Base-by-base conservation (phyloP, 345 rosid species). In the Eucalyptus regnans region DNA sequence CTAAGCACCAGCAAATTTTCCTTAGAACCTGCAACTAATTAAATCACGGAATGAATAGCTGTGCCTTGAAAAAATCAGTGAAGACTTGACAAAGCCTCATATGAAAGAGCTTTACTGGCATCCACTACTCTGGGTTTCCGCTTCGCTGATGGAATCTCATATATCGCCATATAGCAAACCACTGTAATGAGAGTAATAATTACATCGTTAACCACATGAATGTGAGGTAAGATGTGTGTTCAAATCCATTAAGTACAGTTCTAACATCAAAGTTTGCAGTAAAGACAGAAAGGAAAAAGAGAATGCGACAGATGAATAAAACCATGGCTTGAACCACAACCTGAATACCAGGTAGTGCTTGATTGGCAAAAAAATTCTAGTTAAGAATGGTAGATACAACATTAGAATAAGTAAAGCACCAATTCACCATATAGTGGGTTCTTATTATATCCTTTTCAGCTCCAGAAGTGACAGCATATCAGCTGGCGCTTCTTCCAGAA, bases 401-500 rank as follows among this genome's bases (percentile, higher is more conserved):
- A 58, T 58, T 11, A 56, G 66, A 60, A 60, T 12, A 62, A 62
- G 68, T 29, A 62, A 62, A 27, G n/a, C 68, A 62, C 33, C 4
- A 29, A 0, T 62, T 84, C 90, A 95, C 99, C 99, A 89, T 86
- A 97, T 97, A 96, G 95, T 95, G 62, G 94, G 89, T 92, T 97
- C 98, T 92, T 95, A 95, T 92, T 97, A 96, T 44, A 96, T 94
- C 43, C 92, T 90, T 93, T 95, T 96, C 89, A 96, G 91, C 90
- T 95, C 96, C 93, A 95, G 88, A 58, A 96, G 88, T 6, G 97
- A 93, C 58, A 95, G 99, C 81, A 97, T 96, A 92, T 97, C 99
- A 87, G 96, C 97, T 83, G 99, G 96, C 88, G 97, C 98, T 93
- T 96, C 99, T 91, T 96, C 97, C 84, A 96, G 91, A 87, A 96